Evolutionary conservation across 1,139 yeast species (phyloP).

Genomic region (Citeromyces hawaiiensis): DNA sequence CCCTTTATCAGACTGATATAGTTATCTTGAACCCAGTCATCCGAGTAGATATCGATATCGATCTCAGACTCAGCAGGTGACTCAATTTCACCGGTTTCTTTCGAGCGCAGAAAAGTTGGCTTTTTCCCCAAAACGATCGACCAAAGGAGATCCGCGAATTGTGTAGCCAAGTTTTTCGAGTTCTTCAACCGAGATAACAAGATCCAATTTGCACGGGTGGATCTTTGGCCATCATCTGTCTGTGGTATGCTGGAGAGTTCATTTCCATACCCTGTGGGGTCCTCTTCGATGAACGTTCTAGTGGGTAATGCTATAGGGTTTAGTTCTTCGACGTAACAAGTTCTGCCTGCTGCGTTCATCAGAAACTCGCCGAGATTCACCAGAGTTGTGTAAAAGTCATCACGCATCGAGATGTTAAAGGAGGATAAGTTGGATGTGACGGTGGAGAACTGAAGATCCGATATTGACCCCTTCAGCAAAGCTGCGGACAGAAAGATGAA

Average conservation of each 20-base stretch:
- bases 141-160: constrained; percentile 16
- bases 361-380: constrained; percentile 50
- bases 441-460: constrained; percentile 34
- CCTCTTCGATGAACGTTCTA: constrained; percentile 47
- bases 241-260: constrained; percentile 8
- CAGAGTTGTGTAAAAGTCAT: constrained; percentile 55
- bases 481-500: constrained; percentile 40
- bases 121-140: constrained; percentile 9
- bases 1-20: constrained; percentile 13
- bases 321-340: constrained; percentile 51
- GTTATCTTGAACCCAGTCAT: constrained; percentile 14
- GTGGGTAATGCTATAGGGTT: constrained; percentile 32
- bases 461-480: constrained; percentile 41
- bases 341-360: constrained; percentile 51
- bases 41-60: constrained; percentile 14
- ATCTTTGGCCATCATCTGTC: constrained; percentile 10
- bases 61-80: constrained; percentile 11
- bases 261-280: constrained; percentile 7
- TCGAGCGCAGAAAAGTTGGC: constrained; percentile 1
- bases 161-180: constrained; percentile 8
- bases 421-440: constrained; percentile 27
- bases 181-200: constrained; percentile 6
- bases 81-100: constrained; percentile 5
- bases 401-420: constrained; percentile 26
- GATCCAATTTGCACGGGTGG: constrained; percentile 10